These are phyloP conservation scores for Elongisporangium anandrum DNA, from an alignment of 352 stramenopile species.

Conservation along the genomic window DNA sequence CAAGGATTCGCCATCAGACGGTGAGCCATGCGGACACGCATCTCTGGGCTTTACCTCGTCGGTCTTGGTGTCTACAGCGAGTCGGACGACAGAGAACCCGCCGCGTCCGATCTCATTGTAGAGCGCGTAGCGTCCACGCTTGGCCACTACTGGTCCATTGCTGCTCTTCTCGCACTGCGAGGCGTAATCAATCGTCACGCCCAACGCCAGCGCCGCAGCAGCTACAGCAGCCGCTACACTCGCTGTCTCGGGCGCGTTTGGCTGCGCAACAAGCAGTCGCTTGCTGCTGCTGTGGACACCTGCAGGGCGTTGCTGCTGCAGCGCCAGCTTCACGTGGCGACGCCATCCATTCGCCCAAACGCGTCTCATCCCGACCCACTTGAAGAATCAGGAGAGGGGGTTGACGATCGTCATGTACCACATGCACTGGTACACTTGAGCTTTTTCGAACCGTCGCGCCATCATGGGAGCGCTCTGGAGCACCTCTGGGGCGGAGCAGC, in stretches of 20 bases:
- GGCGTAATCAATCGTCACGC: background rate
- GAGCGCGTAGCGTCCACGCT: conserved; percentile 41
- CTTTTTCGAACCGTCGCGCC: background rate
- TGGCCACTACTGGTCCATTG: background rate
- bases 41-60: no score
- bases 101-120: conserved; percentile 63
- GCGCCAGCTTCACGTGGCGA: background rate
- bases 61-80: conserved; percentile 51
- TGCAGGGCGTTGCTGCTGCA: background rate
- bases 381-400: background rate
- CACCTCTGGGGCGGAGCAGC: background rate
- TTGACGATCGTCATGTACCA: background rate
- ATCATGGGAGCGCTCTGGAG: background rate
- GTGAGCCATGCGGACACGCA: no score
- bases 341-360: background rate
- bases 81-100: conserved; percentile 63
- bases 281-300: background rate
- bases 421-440: background rate
- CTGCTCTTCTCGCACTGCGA: background rate
- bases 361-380: background rate
- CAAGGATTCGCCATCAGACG: conserved; percentile 5
- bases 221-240: background rate
- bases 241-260: background rate
- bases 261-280: background rate
- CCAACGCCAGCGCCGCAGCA: background rate